Percentiles rank a stretch among this genome's conserved stretches.
These are phyloP conservation scores for Calonectria pauciramosa DNA, from an alignment of 2,329 filamentous ascomycete species.

Conservation along the genomic window DNA sequence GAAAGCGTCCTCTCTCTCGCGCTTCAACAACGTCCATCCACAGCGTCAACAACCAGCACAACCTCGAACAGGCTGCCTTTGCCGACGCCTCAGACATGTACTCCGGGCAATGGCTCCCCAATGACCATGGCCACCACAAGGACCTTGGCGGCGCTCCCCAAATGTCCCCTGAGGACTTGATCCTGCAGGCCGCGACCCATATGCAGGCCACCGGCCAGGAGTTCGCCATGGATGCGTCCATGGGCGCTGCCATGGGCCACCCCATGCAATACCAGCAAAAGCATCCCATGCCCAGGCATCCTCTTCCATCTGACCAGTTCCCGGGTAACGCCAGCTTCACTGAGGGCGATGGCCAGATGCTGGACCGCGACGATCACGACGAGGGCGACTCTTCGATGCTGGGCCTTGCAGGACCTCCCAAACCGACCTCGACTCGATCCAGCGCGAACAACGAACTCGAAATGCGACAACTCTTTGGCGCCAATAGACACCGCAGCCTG, in stretches of 20 bases:
- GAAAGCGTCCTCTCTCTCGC: conserved; percentile 67
- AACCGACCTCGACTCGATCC: conserved; percentile 72
- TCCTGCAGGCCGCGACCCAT: conserved; percentile 70
- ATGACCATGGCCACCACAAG: conserved; percentile 59
- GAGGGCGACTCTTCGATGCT: conserved; percentile 67
- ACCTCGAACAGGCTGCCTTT: conserved; percentile 63
- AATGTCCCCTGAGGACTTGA: conserved; percentile 71
- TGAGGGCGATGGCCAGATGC: conserved; percentile 70
- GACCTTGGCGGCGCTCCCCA: conserved; percentile 59
- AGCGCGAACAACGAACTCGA: conserved; percentile 87
- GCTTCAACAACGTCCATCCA: conserved; percentile 71
- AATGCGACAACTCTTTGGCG: conserved; percentile 80
- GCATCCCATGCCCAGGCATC: conserved; percentile 60
- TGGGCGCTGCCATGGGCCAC: conserved; percentile 60
- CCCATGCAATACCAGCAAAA: conserved; percentile 58
- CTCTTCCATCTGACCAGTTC: conserved; percentile 68
- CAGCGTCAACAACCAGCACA: conserved; percentile 66
- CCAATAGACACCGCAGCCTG: conserved; percentile 76
- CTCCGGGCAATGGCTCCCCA: conserved; percentile 64
- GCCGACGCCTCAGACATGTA: conserved; percentile 61
- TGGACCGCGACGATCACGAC: conserved; percentile 71
- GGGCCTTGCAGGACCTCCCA: conserved; percentile 61
- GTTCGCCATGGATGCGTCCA: conserved; percentile 62
- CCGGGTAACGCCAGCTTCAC: conserved; percentile 66
- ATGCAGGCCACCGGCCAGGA: conserved; percentile 67